phyloP scores from a whole-genome alignment of 2,329 filamentous ascomycete species.

The Cladophialophora psammophila region DNA sequence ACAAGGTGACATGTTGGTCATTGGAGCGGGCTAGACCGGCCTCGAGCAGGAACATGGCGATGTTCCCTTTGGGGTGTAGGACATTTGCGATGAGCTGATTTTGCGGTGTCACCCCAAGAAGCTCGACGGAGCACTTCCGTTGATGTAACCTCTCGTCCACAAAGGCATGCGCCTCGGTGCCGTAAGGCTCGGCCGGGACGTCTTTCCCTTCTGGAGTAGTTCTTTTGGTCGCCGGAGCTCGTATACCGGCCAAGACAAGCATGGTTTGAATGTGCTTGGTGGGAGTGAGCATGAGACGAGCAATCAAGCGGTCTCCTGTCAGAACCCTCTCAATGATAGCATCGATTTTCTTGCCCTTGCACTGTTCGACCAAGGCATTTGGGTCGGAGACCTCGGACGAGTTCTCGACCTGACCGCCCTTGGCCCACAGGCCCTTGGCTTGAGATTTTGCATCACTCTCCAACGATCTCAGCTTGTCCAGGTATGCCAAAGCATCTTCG shows the following conservation, averaged over 20 bases:
- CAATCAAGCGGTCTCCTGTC: constrained; percentile 86
- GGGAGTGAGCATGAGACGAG: constrained; percentile 79
- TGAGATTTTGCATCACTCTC: constrained; percentile 81
- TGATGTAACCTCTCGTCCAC: constrained; percentile 87
- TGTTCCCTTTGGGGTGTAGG: constrained; percentile 88
- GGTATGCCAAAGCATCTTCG: constrained; percentile 71
- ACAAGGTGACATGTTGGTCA: constrained; percentile 92
- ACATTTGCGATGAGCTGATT: constrained; percentile 88
- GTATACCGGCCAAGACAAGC: constrained; percentile 85
- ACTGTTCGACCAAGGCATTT: constrained; percentile 76
- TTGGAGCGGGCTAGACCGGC: constrained; percentile 91
- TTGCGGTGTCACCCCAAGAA: constrained; percentile 88
- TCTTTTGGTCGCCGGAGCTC: constrained; percentile 87
- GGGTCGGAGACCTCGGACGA: constrained; percentile 81
- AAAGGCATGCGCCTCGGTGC: constrained; percentile 86
- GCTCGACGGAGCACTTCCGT: constrained; percentile 79
- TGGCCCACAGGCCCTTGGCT: constrained; percentile 80
- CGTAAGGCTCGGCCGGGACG: constrained; percentile 85
- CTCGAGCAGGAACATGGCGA: constrained; percentile 87
- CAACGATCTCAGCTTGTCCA: constrained; percentile 78
- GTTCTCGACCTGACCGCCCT: constrained; percentile 71
- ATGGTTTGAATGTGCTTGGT: constrained; percentile 89
- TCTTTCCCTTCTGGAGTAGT: constrained; percentile 79
- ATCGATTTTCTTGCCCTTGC: constrained; percentile 85
- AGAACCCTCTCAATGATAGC: constrained; percentile 90